Base-by-base conservation (phyloP, 768 basidiomycete genomes). In the Tulasnella sp. region DNA sequence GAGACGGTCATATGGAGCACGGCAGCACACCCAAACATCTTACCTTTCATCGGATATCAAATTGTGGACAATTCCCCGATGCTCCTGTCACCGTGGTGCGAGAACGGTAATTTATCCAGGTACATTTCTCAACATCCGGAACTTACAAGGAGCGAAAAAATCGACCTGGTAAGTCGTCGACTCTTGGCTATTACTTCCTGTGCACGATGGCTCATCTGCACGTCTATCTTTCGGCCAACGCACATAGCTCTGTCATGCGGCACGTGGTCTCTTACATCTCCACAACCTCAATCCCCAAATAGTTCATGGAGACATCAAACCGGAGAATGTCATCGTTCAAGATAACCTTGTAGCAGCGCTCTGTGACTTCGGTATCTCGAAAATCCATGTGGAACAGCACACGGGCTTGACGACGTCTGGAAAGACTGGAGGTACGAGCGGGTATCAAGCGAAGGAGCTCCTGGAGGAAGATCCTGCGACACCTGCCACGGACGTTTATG, bases 281-380 rank as follows among this genome's bases (percentile, higher is more conserved):
- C 70, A 72, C 20, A 29, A 39, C 26, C 26, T 72, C 32, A 26
- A 72, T 9, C 61, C 61, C 3, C 61, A 26, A 67, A 72, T 72
- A n/a, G 37, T 72, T 46, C 70, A 72, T 16, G 70, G 70, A 11
- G 70, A 72, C 70, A 72, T 72, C 37, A 72, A 39, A 18, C 39
- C 39, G 10, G 39, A 39, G n/a, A 72, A 72, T 26, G 44, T 72
- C 70, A 39, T 72, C 5, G 44, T 72, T 15, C 44, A 39, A n/a
- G 70, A 72, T 26, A 72, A 18, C 39, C n/a, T 40, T n/a, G 39
- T 37, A n/a, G 70, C 35, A 7, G 37, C 44, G 42, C 70, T 72
- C 44, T 72, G 70, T 13, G 70, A 72, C 70, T 72, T 72, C 37
- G 70, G 70, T 46, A 32, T 72, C 39, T 40, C 70, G 4, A 72